Base-by-base conservation (phyloP, 2,329 filamentous ascomycete species). In the Sclerotinia minor region DNA sequence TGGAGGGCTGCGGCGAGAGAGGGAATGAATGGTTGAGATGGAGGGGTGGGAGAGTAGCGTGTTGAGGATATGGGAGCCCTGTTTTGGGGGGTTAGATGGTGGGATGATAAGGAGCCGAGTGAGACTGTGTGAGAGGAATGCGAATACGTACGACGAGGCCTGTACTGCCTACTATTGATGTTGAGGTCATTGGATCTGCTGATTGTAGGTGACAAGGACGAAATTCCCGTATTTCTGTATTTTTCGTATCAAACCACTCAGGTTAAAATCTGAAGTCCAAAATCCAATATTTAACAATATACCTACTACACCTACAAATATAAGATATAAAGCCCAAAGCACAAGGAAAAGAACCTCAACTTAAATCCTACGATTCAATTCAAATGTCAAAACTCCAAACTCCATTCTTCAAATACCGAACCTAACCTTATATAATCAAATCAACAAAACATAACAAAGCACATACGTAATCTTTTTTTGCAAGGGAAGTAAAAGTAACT, bases 21-120 rank as follows among this genome's bases (percentile, higher is more conserved):
- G 87, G 73, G 89, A 67, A 55, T 75, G 80, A 41, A 92, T 79
- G 66, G 83, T 79, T 71, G 81, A 80, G 77, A 86, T 82, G 70
- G 81, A 75, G 54, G 83, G 80, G 66, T 83, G 79, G 19, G 83
- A 76, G 73, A 92, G 83, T 57, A 92, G 82, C n/a, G 80, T 82
- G 8, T 81, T 79, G 75, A 97, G 87, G 77, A 97, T 94, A 76
- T 91, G 82, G 64, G 86, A 87, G 76, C 94, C 94, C 75, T 76
- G 68, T 24, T 24, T 35, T 60, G 50, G 8, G 8, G 35, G 35
- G 19, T 72, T 68, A 69, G 63, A 41, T 55, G n/a, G 61, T n/a
- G 24, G 55, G 53, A 9, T 50, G 35, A 15, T 50, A 44, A 52
- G 45, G 57, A 17, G 63, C 19, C 21, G 50, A 59, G 44, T 26